Evolutionary conservation across 2,329 filamentous ascomycete genomes (phyloP), one percentile per base, ranked within the genome.

Genomic region (Fusarium succisae): DNA sequence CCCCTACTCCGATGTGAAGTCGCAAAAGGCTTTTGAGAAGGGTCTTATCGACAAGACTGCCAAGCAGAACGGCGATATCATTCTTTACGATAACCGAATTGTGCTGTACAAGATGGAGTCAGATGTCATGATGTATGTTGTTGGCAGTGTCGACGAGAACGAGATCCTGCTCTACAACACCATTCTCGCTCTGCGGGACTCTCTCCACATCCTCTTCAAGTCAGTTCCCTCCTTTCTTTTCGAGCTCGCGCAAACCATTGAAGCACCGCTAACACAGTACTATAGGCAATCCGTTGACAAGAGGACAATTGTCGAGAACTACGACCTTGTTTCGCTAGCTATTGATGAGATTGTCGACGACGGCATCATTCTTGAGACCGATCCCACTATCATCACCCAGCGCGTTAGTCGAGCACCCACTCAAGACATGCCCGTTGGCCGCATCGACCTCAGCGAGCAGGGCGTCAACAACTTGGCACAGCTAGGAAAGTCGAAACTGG

Each of bases 51-150:
- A 98, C 80, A 98, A 99, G 89, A 98, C 96, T 22, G 92, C 93
- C 76, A 99, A 98, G 88, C 94, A 97, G 86, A 95, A 91, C 20
- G 94, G 93, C 78, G 96, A 98, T 85, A 96, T 99, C 79, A 97
- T 99, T 78, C 91, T 99, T 63, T 98, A 98, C 85, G 96, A 99
- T 85, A 97, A 97, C 86, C 91, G 94, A 79, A 93, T 99, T 70
- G 94, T 98, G 63, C 92, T 98, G 59, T 99, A 98, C 88, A 99
- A 99, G 91, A 93, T 93, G 86, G 96, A 99, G 87, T 95, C 94
- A 78, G 96, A 99, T 83, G 93, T 98, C 65, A 98, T 98, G 93
- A 90, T 91, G 81, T 98, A 98, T 82, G 93, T 98, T 32, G 94
- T 99, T 17, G 96, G 96, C 75, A 91, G 92, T 62, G 89, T 94